A percentile compares a stretch with the other conserved stretches of the same genome.
Conservation (phyloP, 2,329 filamentous ascomycete genomes). For the Leptographium lundbergii region DNA sequence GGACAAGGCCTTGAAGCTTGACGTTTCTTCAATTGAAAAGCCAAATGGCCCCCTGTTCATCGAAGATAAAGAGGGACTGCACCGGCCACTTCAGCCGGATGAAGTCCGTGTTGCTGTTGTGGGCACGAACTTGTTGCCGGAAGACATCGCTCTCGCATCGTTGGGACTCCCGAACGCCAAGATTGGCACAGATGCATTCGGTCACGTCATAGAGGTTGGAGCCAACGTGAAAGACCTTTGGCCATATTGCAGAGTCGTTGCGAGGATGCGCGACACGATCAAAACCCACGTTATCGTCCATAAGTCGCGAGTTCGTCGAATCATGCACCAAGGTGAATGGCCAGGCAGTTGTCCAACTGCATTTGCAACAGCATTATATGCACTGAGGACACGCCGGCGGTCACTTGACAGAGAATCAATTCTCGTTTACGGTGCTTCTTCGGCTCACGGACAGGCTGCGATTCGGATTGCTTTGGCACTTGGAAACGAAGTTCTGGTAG, state of each 20-base stretch:
- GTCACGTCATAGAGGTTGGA: slow-evolving; percentile 23
- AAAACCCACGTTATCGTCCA: slow-evolving; percentile 22
- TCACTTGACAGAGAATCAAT: slow-evolving; percentile 20
- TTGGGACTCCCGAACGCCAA: neutral
- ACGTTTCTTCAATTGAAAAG: slow-evolving; percentile 4
- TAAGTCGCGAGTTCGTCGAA: slow-evolving; percentile 20
- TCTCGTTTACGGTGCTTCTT: slow-evolving; percentile 29
- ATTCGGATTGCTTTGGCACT: slow-evolving; percentile 23
- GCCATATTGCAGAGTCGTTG: slow-evolving; percentile 28
- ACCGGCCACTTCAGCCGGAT: slow-evolving; percentile 13
- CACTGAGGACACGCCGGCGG: slow-evolving; percentile 20
- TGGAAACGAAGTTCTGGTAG: slow-evolving; percentile 24
- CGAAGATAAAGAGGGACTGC: slow-evolving; percentile 3
- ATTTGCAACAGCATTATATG: slow-evolving; percentile 29
- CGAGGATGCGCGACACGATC: slow-evolving; percentile 24
- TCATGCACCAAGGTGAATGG: slow-evolving; percentile 13
- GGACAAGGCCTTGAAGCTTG: slow-evolving; percentile 10
- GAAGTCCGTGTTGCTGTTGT: slow-evolving; percentile 29
- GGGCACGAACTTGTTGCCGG: slow-evolving; percentile 20
- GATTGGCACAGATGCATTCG: slow-evolving; percentile 25
- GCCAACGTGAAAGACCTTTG: slow-evolving; percentile 18
- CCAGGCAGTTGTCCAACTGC: slow-evolving; percentile 22
- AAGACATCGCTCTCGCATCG: slow-evolving; percentile 23
- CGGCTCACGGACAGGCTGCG: slow-evolving; percentile 30
- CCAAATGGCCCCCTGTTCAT: slow-evolving; percentile 11